Evolutionary conservation across 371 early-diverging fungal species (phyloP).

Genomic region (Rhizomucor miehei): DNA sequence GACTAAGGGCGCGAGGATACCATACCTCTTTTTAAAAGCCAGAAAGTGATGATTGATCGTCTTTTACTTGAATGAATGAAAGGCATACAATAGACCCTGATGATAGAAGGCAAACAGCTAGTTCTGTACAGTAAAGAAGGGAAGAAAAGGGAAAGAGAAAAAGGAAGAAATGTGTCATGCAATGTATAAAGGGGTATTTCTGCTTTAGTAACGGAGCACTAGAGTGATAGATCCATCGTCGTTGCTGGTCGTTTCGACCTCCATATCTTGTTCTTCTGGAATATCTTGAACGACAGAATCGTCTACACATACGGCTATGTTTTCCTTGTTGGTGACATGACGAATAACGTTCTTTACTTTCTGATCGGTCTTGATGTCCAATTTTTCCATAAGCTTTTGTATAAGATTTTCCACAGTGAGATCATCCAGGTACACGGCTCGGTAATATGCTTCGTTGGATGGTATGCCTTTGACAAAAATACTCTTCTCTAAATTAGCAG

Average conservation of each 20-base stretch:
- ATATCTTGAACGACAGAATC: conserved; percentile 53
- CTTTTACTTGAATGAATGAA: too few species aligned
- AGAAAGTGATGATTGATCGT: too few species aligned
- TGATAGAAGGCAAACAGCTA: too few species aligned
- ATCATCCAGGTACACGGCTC: conserved; percentile 55
- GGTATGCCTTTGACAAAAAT: conserved; percentile 45
- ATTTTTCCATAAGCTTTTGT: conserved; percentile 28
- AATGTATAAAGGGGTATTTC: too few species aligned
- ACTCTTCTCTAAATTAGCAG: conserved; percentile 33
- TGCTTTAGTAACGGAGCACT: conserved; percentile 39
- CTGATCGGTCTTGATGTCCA: conserved; percentile 20
- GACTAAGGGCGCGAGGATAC: too few species aligned
- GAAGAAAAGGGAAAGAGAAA: too few species aligned
- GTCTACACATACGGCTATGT: conserved; percentile 40
- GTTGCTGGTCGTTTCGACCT: conserved; percentile 40
- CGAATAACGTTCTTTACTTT: conserved; percentile 34
- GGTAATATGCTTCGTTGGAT: conserved; percentile 29
- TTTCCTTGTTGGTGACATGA: conserved; percentile 31
- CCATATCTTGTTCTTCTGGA: conserved; percentile 51
- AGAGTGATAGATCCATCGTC: conserved; percentile 41
- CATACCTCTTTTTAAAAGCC: too few species aligned
- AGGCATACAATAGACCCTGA: too few species aligned
- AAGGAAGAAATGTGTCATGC: too few species aligned
- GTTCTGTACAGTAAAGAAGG: too few species aligned
- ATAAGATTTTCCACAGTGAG: conserved; percentile 40